phyloP scores from a whole-genome alignment of 768 basidiomycete genomes.

The Dendrothele bispora region DNA sequence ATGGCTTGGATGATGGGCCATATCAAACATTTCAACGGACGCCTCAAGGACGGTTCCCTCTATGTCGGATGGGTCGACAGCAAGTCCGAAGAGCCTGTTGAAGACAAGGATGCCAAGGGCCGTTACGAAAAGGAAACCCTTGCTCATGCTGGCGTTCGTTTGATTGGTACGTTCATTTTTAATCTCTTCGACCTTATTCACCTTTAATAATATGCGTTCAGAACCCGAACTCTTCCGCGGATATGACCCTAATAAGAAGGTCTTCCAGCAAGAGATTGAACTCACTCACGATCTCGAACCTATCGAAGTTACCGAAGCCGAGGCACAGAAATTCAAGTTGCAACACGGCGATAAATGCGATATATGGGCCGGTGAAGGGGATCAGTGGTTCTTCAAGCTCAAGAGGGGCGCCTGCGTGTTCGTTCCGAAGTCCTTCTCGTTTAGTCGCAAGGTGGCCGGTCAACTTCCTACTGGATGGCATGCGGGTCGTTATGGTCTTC shows the following conservation, averaged over 20 bases:
- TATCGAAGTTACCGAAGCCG: constrained; percentile 87
- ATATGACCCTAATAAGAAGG: constrained; percentile 96
- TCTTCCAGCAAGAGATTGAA: constrained; percentile 96
- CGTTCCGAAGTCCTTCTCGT: constrained; percentile 93
- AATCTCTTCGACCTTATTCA: background rate
- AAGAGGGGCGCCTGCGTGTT: constrained; percentile 95
- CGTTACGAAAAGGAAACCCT: constrained; percentile 95
- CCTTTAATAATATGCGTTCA: constrained; percentile 28
- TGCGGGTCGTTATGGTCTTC: constrained; percentile 95
- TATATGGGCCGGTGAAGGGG: constrained; percentile 87
- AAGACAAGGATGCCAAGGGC: constrained; percentile 94
- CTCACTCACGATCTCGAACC: constrained; percentile 96
- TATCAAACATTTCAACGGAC: constrained; percentile 99
- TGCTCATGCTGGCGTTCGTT: constrained; percentile 85
- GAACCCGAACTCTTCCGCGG: constrained; percentile 98
- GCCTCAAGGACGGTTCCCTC: constrained; percentile 86
- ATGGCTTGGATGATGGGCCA: constrained; percentile 99
- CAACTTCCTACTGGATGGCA: constrained; percentile 98
- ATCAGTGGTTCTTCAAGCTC: constrained; percentile 98
- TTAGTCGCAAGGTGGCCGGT: constrained; percentile 92
- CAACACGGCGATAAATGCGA: constrained; percentile 98
- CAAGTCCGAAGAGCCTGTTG: constrained; percentile 90
- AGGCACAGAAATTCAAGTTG: constrained; percentile 93
- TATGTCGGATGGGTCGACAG: constrained; percentile 99
- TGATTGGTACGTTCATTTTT: constrained; percentile 69